Percentiles rank a stretch among this genome's conserved stretches.
Conservation (phyloP, 495 filamentous ascomycete genomes). For the Staphylotrichum longicolle region DNA sequence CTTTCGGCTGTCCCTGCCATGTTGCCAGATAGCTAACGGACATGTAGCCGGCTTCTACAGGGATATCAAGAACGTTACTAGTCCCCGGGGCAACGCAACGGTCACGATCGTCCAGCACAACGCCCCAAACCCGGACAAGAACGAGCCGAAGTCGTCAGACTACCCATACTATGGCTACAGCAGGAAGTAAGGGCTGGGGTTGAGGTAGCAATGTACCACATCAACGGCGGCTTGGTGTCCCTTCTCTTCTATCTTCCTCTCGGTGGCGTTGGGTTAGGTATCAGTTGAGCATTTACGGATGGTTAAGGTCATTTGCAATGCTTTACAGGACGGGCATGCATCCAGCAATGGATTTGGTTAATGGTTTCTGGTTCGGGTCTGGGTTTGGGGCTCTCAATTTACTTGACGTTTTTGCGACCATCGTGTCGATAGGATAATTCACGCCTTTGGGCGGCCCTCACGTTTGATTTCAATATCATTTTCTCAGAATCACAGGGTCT, state of each 20-base stretch:
- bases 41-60: slow-evolving; percentile 7
- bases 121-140: slow-evolving; percentile 15
- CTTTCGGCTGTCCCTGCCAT: not conserved
- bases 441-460: too few relatives aligned
- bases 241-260: not conserved
- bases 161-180: not conserved
- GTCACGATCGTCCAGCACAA: slow-evolving; percentile 24
- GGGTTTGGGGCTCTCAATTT: too few relatives aligned
- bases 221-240: not conserved
- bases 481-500: too few relatives aligned
- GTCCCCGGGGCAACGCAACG: not conserved
- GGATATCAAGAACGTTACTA: slow-evolving; percentile 5
- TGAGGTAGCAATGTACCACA: not conserved
- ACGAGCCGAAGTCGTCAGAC: slow-evolving; percentile 26
- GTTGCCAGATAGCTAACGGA: not conserved
- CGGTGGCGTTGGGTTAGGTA: not conserved
- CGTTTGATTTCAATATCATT: too few relatives aligned
- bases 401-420: not conserved
- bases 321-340: not conserved
- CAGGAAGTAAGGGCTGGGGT: not conserved
- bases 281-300: not conserved
- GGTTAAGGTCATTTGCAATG: not conserved
- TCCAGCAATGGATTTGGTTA: slow-evolving; percentile 13
- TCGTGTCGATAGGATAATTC: too few relatives aligned
- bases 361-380: not conserved